Conservation (phyloP, 345 rosid species). For the Luvunga scandens region DNA sequence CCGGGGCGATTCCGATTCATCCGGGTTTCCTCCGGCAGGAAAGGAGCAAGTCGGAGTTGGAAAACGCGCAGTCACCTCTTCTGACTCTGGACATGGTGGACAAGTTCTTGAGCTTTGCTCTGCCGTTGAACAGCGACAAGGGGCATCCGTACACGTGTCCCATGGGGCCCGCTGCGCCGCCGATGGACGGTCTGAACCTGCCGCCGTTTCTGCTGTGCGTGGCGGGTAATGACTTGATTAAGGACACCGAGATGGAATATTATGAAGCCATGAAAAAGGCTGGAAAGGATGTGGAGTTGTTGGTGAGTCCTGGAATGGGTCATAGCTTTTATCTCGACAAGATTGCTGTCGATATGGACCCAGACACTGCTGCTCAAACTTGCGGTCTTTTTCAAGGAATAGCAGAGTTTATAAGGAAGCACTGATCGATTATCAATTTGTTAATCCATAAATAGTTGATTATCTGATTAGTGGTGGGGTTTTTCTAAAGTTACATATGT, state of each 20-base stretch:
- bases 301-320: conserved; percentile 48
- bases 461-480: no score
- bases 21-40: conserved; percentile 50
- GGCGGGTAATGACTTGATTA: conserved; percentile 49
- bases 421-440: not conserved
- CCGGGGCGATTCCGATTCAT: conserved; percentile 47
- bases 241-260: conserved; percentile 59
- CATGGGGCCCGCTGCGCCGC: conserved; percentile 46
- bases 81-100: conserved; percentile 59
- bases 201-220: conserved; percentile 52
- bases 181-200: conserved; percentile 34
- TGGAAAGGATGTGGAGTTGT: conserved; percentile 42
- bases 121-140: conserved; percentile 45
- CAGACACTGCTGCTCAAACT: conserved; percentile 35
- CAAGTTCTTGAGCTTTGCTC: conserved; percentile 42
- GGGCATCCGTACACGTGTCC: conserved; percentile 64
- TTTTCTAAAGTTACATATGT: no score
- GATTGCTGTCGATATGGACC: conserved; percentile 47
- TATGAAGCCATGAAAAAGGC: conserved; percentile 52
- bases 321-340: conserved; percentile 60
- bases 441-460: no score
- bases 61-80: conserved; percentile 53
- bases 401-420: conserved; percentile 26
- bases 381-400: conserved; percentile 35
- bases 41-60: conserved; percentile 63